Percentiles rank a stretch among this genome's conserved stretches.
These are phyloP conservation scores for Penicillium salamii DNA, from an alignment of 495 filamentous ascomycete species.

Conservation along the genomic window DNA sequence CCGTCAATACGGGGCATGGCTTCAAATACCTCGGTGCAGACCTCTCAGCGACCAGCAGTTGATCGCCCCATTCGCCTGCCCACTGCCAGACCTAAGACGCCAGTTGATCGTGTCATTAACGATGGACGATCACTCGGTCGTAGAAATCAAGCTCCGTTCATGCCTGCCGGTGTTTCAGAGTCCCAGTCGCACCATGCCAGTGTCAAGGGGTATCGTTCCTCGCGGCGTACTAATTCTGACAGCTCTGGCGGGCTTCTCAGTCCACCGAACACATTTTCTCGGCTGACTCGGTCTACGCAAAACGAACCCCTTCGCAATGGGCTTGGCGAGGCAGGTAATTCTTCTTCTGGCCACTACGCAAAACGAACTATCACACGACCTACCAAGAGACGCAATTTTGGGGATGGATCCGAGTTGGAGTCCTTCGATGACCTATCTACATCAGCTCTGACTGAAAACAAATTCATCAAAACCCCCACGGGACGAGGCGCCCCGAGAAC, in stretches of 20 bases:
- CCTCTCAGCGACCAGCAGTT: constrained; percentile 37
- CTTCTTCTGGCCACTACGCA: constrained; percentile 44
- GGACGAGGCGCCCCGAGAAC: constrained; percentile 66
- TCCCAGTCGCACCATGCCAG: constrained; percentile 76
- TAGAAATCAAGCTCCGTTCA: constrained; percentile 68
- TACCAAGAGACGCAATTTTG: constrained; percentile 72
- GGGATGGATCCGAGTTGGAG: constrained; percentile 88
- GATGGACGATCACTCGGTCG: constrained; percentile 56
- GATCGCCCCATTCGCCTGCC: constrained; percentile 42
- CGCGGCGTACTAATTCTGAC: constrained; percentile 74
- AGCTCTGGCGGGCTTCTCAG: constrained; percentile 49
- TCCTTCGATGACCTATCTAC: constrained; percentile 94
- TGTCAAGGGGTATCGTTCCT: constrained; percentile 64
- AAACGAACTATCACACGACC: constrained; percentile 74
- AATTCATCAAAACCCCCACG: constrained; percentile 76
- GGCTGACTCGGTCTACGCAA: constrained; percentile 45
- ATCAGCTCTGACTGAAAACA: constrained; percentile 74
- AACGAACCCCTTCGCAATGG: constrained; percentile 43
- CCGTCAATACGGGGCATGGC: constrained; percentile 65
- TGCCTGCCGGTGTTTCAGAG: constrained; percentile 72
- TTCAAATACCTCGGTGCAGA: constrained; percentile 31
- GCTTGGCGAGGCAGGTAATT: constrained; percentile 40
- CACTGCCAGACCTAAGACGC: constrained; percentile 64
- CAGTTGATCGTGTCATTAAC: constrained; percentile 57
- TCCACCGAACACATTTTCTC: constrained; percentile 47